Conservation (phyloP, 495 filamentous ascomycete species). For the Astrothelium macrocarpum region DNA sequence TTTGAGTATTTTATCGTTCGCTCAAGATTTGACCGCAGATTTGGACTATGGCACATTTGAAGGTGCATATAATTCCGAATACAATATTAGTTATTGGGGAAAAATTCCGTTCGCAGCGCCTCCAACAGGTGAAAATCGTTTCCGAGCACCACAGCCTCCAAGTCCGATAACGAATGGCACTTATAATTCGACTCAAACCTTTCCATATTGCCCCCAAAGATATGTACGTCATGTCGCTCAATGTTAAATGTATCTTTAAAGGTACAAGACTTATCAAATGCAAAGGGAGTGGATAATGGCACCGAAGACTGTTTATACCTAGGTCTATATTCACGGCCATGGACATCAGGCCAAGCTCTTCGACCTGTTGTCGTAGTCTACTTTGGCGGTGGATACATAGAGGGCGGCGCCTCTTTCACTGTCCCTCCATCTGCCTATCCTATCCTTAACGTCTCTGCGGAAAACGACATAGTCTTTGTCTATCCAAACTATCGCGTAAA, state of each 20-base stretch:
- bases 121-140: constrained; percentile 45
- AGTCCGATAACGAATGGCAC: constrained; percentile 35
- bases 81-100: constrained; percentile 46
- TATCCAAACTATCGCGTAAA: constrained; percentile 50
- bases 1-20: background rate
- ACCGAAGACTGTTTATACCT: constrained; percentile 56
- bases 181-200: constrained; percentile 48
- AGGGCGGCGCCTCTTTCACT: constrained; percentile 44
- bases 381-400: constrained; percentile 54
- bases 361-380: constrained; percentile 51
- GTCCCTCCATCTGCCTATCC: constrained; percentile 49
- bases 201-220: constrained; percentile 50
- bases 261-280: background rate
- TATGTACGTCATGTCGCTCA: constrained; percentile 26
- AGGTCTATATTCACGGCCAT: constrained; percentile 49
- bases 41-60: constrained; percentile 51
- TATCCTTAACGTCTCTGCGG: constrained; percentile 40
- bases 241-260: background rate
- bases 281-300: constrained; percentile 36
- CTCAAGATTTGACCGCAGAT: constrained; percentile 17
- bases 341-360: constrained; percentile 32
- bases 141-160: constrained; percentile 48
- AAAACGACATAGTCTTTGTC: constrained; percentile 43
- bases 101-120: constrained; percentile 53
- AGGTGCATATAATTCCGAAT: constrained; percentile 43